Conservation (phyloP, 2,329 filamentous ascomycete species). For the Beauveria sp. region DNA sequence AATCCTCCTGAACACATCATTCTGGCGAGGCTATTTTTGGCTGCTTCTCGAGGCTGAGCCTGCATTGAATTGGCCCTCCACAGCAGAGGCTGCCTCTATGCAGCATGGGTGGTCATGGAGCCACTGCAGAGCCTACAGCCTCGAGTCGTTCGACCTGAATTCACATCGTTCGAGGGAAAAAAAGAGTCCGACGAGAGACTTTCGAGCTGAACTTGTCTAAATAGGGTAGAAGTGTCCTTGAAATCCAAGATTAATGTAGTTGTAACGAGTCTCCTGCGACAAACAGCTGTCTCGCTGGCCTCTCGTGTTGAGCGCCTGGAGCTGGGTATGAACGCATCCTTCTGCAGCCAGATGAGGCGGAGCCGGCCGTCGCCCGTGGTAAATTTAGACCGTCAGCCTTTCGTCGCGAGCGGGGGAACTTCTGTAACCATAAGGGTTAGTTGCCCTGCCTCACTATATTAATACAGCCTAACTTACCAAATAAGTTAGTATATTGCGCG, state of each 20-base stretch:
- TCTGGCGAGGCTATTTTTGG: not conserved
- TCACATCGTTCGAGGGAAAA: no score
- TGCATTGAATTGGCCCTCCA: not conserved
- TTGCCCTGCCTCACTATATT: not conserved
- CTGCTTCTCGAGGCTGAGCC: not conserved
- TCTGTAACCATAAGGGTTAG: not conserved
- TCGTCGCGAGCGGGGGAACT: not conserved
- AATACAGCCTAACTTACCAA: not conserved
- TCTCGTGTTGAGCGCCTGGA: not conserved
- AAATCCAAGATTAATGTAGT: not conserved
- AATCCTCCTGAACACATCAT: not conserved
- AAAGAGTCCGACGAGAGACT: no score
- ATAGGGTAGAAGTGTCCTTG: not conserved
- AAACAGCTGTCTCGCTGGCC: not conserved
- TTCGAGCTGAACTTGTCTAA: not conserved
- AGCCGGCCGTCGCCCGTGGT: not conserved
- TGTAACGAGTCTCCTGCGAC: not conserved
- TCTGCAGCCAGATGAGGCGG: not conserved
- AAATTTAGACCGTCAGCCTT: not conserved
- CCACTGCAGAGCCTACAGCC: not conserved
- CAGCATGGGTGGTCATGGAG: no score
- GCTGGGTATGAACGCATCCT: not conserved
- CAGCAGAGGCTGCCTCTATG: not conserved
- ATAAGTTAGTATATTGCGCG: not conserved
- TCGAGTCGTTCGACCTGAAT: not conserved